A percentile compares a stretch with the other conserved stretches of the same genome.
Conservation (phyloP, 768 basidiomycete species). For the Trametes cinnabarina region DNA sequence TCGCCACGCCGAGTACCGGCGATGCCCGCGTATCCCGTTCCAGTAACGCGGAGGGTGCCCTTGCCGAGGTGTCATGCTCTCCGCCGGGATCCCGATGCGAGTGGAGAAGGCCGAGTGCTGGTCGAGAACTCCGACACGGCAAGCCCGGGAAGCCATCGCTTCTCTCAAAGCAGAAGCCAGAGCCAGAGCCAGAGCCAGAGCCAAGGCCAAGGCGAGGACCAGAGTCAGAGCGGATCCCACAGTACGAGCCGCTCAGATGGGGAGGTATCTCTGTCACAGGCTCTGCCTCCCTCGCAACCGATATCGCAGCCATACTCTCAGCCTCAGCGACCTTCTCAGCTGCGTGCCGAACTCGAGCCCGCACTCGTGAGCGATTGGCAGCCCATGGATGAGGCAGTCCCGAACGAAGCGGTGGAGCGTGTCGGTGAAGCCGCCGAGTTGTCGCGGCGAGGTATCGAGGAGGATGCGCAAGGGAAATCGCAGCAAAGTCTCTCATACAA, state of each 20-base stretch:
- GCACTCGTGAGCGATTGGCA: neutral
- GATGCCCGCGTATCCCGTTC: neutral
- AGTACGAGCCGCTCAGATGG: constrained; percentile 4
- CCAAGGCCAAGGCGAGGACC: neutral
- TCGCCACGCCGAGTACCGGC: neutral
- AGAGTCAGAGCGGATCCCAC: neutral
- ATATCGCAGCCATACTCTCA: neutral
- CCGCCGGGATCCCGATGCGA: constrained; percentile 9
- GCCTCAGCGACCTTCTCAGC: constrained; percentile 50
- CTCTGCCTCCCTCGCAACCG: neutral
- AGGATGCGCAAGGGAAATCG: neutral
- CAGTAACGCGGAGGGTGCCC: constrained; percentile 5
- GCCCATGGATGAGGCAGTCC: neutral
- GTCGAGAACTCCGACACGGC: constrained; percentile 16
- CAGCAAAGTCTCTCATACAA: constrained; percentile 22
- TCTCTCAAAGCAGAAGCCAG: constrained; percentile 11
- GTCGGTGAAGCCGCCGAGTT: neutral
- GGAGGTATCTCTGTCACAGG: constrained; percentile 33
- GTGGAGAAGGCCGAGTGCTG: constrained; percentile 10
- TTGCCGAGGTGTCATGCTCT: neutral
- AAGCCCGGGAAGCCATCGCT: constrained; percentile 10
- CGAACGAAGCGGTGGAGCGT: too few species aligned
- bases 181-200: constrained; percentile 6
- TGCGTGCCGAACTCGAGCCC: constrained; percentile 36
- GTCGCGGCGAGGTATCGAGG: neutral